Conservation (phyloP, 176 grass and related monocot species). For the Pharus latifolius region DNA sequence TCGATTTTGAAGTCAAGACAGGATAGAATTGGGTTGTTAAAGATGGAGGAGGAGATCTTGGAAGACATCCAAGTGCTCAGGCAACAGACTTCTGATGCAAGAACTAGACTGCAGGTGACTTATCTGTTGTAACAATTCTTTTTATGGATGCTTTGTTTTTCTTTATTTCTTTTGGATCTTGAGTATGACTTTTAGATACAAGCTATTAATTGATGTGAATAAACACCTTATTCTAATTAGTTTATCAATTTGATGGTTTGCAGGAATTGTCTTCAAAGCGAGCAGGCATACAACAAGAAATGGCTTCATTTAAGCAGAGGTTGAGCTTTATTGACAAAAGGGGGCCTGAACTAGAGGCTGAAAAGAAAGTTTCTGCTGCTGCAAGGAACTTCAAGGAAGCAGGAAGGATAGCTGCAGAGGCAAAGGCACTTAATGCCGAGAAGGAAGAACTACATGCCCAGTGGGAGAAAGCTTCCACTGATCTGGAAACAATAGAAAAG, state of each 20-base stretch:
- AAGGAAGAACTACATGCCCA: constrained; percentile 71
- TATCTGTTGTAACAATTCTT: not conserved
- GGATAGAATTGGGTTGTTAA: constrained; percentile 58
- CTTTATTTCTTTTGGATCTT: constrained; percentile 1
- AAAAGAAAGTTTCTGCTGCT: constrained; percentile 94
- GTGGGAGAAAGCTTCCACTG: constrained; percentile 50
- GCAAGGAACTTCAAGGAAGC: constrained; percentile 97
- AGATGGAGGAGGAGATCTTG: constrained; percentile 72
- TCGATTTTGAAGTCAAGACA: constrained; percentile 69
- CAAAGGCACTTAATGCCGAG: constrained; percentile 69
- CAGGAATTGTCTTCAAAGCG: constrained; percentile 78
- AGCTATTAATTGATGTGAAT: not conserved
- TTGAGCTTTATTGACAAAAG: constrained; percentile 85
- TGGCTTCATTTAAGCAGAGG: constrained; percentile 63
- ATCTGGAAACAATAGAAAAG: constrained; percentile 63
- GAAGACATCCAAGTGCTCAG: constrained; percentile 72
- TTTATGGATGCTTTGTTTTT: not conserved
- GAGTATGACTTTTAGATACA: not conserved
- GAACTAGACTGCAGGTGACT: constrained; percentile 72
- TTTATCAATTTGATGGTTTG: constrained; percentile 21
- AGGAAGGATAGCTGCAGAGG: constrained; percentile 74
- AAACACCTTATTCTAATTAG: not conserved
- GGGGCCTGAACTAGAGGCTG: constrained; percentile 77
- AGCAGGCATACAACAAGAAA: constrained; percentile 68
- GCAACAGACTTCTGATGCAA: constrained; percentile 78